These are phyloP conservation scores for Alternaria metachromatica DNA, from an alignment of 2,329 filamentous ascomycete species.

Conservation along the genomic window DNA sequence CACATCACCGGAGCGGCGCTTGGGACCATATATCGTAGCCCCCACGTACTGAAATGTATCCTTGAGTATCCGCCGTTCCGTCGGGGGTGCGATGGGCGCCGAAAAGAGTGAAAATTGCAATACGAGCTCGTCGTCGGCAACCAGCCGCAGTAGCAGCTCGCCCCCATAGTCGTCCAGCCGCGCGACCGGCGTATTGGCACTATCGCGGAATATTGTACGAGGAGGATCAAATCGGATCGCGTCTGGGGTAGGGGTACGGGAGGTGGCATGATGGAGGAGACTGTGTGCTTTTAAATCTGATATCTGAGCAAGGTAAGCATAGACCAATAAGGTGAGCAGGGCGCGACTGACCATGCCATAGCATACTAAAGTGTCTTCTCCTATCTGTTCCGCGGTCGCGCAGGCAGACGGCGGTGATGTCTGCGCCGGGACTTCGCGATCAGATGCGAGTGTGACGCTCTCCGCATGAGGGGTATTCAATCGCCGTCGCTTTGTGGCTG, in stretches of 20 bases:
- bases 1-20: neutral
- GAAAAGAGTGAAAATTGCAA: neutral
- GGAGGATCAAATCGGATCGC: neutral
- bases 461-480: neutral
- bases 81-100: neutral
- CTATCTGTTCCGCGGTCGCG: rapidly evolving
- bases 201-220: rapidly evolving
- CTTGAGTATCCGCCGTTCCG: neutral
- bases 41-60: no score
- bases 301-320: neutral
- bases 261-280: neutral
- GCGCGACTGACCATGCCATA: neutral
- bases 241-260: neutral
- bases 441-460: neutral
- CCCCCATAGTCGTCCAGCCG: neutral
- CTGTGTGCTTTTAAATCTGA: neutral
- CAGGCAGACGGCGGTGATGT: neutral
- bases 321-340: neutral
- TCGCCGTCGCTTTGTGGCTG: neutral
- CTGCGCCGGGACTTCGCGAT: no score
- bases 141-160: neutral
- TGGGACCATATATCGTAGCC: neutral
- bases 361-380: neutral
- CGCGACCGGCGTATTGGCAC: neutral
- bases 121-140: neutral